Evolutionary conservation across 805 yeast species (phyloP).

Genomic region (Saturnispora zaruensis): DNA sequence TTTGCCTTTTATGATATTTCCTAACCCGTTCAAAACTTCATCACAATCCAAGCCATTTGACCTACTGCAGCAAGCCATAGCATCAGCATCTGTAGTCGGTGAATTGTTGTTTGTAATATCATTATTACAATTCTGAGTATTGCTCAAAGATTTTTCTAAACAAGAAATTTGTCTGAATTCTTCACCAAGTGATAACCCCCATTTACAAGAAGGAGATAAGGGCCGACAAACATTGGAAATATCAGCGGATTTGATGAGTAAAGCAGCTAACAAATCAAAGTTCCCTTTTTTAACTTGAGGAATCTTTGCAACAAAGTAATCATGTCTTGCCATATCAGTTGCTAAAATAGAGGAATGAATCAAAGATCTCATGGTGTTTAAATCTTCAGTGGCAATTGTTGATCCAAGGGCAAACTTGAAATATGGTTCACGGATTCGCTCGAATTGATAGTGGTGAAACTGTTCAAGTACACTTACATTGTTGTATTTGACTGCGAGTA

Average conservation of each 20-base stretch:
- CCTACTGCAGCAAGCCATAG: slow-evolving; percentile 7
- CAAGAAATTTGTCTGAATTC: slow-evolving; percentile 65
- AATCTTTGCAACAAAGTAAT: slow-evolving; percentile 54
- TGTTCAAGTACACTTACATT: slow-evolving; percentile 71
- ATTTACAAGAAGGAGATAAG: slow-evolving; percentile 61
- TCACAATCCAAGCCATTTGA: slow-evolving; percentile 1
- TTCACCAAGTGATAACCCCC: slow-evolving; percentile 75
- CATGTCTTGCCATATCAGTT: slow-evolving; percentile 92
- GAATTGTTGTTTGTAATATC: background rate
- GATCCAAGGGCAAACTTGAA: background rate
- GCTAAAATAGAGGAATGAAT: slow-evolving; percentile 42
- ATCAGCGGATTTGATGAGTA: slow-evolving; percentile 89
- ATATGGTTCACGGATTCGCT: slow-evolving; percentile 27
- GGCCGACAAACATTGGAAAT: slow-evolving; percentile 89
- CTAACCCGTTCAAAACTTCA: slow-evolving; percentile 4
- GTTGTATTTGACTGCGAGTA: slow-evolving; percentile 53
- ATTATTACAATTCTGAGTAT: background rate
- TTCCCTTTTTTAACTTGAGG: slow-evolving; percentile 23
- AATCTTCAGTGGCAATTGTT: background rate
- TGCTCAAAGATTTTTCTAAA: slow-evolving; percentile 32
- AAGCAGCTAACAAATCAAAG: slow-evolving; percentile 43
- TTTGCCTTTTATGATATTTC: slow-evolving; percentile 4
- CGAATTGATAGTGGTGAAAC: slow-evolving; percentile 66
- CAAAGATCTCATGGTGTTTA: slow-evolving; percentile 1
- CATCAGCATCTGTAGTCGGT: slow-evolving; percentile 28